Percentiles rank a stretch among this genome's conserved stretches.
phyloP scores from a whole-genome alignment of 1,139 yeast species.

The Hemisphaericaspora xylofermentans region DNA sequence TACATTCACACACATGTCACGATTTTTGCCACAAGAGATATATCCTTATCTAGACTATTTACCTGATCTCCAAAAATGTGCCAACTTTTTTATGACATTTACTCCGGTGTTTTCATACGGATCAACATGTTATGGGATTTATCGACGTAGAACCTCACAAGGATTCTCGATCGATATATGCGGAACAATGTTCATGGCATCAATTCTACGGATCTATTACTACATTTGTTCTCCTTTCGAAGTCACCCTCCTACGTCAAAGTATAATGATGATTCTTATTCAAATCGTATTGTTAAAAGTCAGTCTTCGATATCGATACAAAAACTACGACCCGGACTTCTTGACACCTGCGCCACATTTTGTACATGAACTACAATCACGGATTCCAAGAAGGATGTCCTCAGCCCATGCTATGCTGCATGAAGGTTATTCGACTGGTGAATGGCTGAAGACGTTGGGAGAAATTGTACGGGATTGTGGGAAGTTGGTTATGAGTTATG shows the following conservation, averaged over 20 bases:
- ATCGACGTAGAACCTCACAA: conserved; percentile 58
- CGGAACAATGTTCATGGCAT: conserved; percentile 83
- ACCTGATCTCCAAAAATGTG: conserved; percentile 36
- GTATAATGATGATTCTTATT: conserved; percentile 73
- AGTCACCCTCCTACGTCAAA: conserved; percentile 68
- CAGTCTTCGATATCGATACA: conserved; percentile 60
- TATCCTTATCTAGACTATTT: conserved; percentile 11
- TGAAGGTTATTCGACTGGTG: conserved; percentile 11
- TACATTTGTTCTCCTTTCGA: conserved; percentile 82
- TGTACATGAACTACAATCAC: conserved; percentile 27
- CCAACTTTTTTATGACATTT: conserved; percentile 55
- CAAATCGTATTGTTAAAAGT: conserved; percentile 64
- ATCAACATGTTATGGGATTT: conserved; percentile 71
- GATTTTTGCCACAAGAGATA: conserved; percentile 22
- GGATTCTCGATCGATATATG: conserved; percentile 90
- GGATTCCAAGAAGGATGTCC: conserved; percentile 21
- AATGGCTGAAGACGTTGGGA: conserved; percentile 5
- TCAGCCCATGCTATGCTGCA: conserved; percentile 12
- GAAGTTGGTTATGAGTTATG: conserved; percentile 11
- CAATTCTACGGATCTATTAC: conserved; percentile 70
- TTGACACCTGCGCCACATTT: conserved; percentile 35
- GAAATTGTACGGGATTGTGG: conserved; percentile 7
- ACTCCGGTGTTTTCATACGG: conserved; percentile 87
- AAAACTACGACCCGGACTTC: conserved; percentile 39
- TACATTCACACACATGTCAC: conserved; percentile 1